Percentiles rank a stretch among this genome's conserved stretches.
Evolutionary conservation across 2,329 filamentous ascomycete species (phyloP).

Genomic region (Exserohilum rostratum): DNA sequence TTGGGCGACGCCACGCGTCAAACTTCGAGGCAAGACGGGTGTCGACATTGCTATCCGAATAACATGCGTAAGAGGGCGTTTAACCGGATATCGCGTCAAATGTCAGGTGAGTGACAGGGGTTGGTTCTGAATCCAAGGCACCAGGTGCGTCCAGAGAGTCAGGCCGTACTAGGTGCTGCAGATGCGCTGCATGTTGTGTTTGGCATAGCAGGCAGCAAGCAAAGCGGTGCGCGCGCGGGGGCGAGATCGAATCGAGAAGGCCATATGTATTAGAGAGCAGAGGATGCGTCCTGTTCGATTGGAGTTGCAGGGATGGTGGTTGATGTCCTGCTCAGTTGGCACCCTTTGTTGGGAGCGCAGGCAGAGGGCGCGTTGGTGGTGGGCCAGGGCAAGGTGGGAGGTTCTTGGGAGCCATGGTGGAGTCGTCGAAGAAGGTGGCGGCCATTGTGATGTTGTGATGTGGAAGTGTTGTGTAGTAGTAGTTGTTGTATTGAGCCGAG

Average conservation of each 20-base stretch:
- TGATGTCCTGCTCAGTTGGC: not conserved
- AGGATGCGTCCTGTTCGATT: not conserved
- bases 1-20: conserved; percentile 13
- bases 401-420: conserved; percentile 48
- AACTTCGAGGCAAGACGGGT: conserved; percentile 16
- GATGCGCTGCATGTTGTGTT: conserved; percentile 29
- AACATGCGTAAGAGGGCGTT: conserved; percentile 20
- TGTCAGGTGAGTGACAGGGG: conserved; percentile 30
- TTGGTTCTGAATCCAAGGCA: conserved; percentile 24
- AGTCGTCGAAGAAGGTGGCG: conserved; percentile 47
- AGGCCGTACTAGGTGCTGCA: conserved; percentile 32
- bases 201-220: conserved; percentile 25
- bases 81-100: conserved; percentile 25
- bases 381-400: conserved; percentile 56
- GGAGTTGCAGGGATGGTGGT: not conserved
- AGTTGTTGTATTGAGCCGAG: too few species aligned
- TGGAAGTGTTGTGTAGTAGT: conserved; percentile 12
- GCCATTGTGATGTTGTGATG: conserved; percentile 36
- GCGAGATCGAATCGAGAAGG: conserved; percentile 25
- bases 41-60: conserved; percentile 24
- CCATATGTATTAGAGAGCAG: conserved; percentile 12
- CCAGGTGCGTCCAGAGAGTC: conserved; percentile 31
- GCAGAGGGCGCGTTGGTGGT: conserved; percentile 55
- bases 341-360: conserved; percentile 53
- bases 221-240: conserved; percentile 12